Percentiles rank a stretch among this genome's conserved stretches.
These are phyloP conservation scores for Lachnellula subtilissima DNA, from an alignment of 2,329 filamentous ascomycete species.

Conservation along the genomic window DNA sequence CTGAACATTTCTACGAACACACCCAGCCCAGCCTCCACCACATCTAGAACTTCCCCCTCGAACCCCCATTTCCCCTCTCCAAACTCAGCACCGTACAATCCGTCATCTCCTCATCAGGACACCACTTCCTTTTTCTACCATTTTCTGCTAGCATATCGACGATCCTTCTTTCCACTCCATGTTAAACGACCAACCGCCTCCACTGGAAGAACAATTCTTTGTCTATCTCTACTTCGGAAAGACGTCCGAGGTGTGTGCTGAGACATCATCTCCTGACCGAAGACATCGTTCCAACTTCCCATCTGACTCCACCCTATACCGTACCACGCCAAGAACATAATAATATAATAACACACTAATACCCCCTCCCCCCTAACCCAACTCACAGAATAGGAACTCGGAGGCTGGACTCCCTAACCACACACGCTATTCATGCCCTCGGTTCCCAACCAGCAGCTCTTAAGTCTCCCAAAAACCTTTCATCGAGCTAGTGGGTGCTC, in stretches of 20 bases:
- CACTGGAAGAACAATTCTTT: too few species aligned
- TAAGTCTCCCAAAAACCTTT: slow-evolving; percentile 33
- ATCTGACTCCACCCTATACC: too few species aligned
- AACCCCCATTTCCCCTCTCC: slow-evolving; percentile 20
- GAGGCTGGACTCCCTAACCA: slow-evolving; percentile 33
- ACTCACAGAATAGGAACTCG: slow-evolving; percentile 34
- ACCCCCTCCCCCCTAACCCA: too few species aligned
- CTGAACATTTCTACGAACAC: too few species aligned
- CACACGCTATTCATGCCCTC: slow-evolving; percentile 42
- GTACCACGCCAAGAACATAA: too few species aligned
- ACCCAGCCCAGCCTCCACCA: too few species aligned
- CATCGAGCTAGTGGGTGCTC: slow-evolving; percentile 6
- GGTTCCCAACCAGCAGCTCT: slow-evolving; percentile 36
- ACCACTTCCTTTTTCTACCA: slow-evolving; percentile 36
- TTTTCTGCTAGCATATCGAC: slow-evolving; percentile 34
- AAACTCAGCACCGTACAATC: slow-evolving; percentile 35
- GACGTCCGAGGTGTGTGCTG: too few species aligned
- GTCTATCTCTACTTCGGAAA: too few species aligned
- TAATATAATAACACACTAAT: too few species aligned
- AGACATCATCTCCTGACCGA: too few species aligned
- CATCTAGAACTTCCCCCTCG: slow-evolving; percentile 29
- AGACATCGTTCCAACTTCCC: too few species aligned
- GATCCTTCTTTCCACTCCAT: slow-evolving; percentile 37
- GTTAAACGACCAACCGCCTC: too few species aligned
- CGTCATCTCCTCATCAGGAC: slow-evolving; percentile 34